Evolutionary conservation across 2,329 filamentous ascomycete genomes (phyloP), one percentile per base, ranked within the genome.

Genomic region (Colletotrichum filicis): DNA sequence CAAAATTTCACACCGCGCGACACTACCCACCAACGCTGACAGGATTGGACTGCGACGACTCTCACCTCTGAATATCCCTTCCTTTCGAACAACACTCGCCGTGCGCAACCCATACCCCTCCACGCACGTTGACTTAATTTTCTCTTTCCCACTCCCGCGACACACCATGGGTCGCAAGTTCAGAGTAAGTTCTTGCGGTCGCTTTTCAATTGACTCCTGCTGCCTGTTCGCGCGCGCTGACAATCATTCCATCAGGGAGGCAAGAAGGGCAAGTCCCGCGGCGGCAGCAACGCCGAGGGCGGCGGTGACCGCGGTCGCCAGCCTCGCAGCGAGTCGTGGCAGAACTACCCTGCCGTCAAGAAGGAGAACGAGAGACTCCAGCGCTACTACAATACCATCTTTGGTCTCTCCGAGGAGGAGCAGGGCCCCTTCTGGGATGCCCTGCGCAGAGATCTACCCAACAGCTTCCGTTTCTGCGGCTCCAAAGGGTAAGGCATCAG

Each of bases 381-480:
- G 85, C 87, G 88, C 75, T 98, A 93, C 86, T 99, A 99, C 87
- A 92, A 97, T 80, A 87, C 89, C 74, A 87, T 95, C 35, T 88
- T 94, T 6, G 90, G 95, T 72, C 85, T 98, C 8, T 88, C 93
- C 0, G 93, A 95, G 62, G 91, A 92, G 58, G 96, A 98, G 84
- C 91, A 90, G 79, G 87, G 91, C 69, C 88, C 90, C 11, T 98
- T 98, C 84, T 99, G 97, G 97, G 89, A 90, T 49, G 91, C 93
- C 0, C 86, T 98, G 81, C 91, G 92, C 79, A 91, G 92, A 75
- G 95, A 98, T 80, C 87, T 99, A 63, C 97, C 97, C 68, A 98
- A 98, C 86, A 98, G 95, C 83, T 99, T 98, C 87, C 92, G 97
- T 74, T 99, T 99, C 85, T 97, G 95, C 73, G 97, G 97, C 49